phyloP scores from a whole-genome alignment of 306 rosid species.

The Prunus armeniaca region DNA sequence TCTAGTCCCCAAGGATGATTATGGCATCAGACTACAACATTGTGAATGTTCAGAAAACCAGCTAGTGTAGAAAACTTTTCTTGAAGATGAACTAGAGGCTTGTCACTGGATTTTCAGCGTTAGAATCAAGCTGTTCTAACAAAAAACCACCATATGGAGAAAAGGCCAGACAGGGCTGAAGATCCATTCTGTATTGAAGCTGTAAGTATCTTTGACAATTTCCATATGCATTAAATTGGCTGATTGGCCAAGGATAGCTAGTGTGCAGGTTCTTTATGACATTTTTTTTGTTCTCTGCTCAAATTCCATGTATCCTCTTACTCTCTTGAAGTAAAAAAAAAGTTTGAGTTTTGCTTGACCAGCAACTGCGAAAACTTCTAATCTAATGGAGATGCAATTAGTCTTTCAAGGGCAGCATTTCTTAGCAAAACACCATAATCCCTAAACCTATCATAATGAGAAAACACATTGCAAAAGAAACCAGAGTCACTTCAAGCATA shows the following conservation, averaged over 20 bases:
- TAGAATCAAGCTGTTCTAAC: neutral
- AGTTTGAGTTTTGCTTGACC: neutral
- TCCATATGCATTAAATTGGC: neutral
- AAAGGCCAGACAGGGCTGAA: neutral
- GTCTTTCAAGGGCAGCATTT: neutral
- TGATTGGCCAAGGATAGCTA: neutral
- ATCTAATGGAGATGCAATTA: neutral
- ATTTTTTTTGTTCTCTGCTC: neutral
- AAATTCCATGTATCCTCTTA: neutral
- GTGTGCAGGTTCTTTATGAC: neutral
- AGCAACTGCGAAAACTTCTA: neutral
- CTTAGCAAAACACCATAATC: neutral
- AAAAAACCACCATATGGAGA: neutral
- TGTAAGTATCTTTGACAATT: constrained; percentile 1
- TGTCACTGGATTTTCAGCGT: neutral
- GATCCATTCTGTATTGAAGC: neutral
- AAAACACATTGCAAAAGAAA: neutral
- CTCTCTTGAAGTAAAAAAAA: neutral
- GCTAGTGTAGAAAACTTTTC: neutral
- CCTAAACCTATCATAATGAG: neutral
- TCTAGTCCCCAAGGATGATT: neutral
- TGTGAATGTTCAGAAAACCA: neutral
- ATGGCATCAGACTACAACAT: neutral
- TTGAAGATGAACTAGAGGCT: neutral
- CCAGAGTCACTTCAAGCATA: constrained; percentile 3